Evolutionary conservation across 768 basidiomycete species (phyloP).

Genomic region (Pholiota microspora): DNA sequence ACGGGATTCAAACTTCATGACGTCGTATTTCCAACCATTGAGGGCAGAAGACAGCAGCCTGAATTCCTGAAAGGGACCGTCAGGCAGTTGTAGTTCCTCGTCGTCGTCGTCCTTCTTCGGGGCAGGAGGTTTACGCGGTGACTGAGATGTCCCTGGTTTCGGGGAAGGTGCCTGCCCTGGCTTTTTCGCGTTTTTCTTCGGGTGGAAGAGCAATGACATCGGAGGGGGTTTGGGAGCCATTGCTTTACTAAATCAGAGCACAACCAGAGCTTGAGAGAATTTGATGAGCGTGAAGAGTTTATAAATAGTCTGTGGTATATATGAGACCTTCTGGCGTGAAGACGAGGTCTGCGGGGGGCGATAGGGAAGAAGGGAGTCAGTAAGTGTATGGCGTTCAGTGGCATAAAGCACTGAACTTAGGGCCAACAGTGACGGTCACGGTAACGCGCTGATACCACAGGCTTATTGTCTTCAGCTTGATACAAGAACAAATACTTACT

Average conservation of each 20-base stretch:
- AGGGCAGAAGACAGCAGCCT: conserved; percentile 75
- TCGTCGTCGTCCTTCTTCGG: conserved; percentile 33
- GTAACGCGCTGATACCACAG: neutral
- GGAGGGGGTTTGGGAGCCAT: conserved; percentile 44
- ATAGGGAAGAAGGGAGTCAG: neutral
- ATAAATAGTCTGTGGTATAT: neutral
- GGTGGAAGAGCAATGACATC: conserved; percentile 59
- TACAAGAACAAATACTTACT: neutral
- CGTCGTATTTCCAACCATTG: conserved; percentile 89
- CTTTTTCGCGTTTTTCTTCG: conserved; percentile 54
- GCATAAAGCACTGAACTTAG: too few relatives aligned
- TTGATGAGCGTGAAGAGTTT: neutral
- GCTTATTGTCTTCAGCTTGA: neutral
- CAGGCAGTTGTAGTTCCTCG: conserved; percentile 59
- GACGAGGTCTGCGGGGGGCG: neutral
- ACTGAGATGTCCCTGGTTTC: conserved; percentile 37
- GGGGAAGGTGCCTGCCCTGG: conserved; percentile 34
- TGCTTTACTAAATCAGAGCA: conserved; percentile 4
- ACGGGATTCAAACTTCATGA: conserved; percentile 87
- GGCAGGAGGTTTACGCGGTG: conserved; percentile 31
- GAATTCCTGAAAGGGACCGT: conserved; percentile 72
- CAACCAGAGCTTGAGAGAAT: neutral
- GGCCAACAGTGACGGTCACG: neutral
- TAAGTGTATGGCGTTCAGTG: neutral
- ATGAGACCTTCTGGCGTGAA: neutral